Percentiles rank a stretch among this genome's conserved stretches.
Conservation (phyloP, 805 yeast genomes). For the Brettanomyces sp. region DNA sequence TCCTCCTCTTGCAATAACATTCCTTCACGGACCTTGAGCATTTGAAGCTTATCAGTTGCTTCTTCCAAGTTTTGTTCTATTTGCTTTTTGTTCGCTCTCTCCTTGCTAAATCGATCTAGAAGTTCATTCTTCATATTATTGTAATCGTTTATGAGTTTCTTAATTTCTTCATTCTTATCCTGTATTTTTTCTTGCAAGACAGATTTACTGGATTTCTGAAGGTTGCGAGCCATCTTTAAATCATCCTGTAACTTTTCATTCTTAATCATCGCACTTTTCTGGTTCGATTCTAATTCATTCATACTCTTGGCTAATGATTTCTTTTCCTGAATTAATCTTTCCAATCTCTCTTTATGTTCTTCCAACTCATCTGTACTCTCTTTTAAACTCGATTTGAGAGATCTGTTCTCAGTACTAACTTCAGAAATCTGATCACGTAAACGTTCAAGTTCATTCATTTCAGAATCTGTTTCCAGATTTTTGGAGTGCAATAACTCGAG, state of each 20-base stretch:
- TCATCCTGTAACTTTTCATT: constrained; percentile 6
- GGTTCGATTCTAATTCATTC: constrained; percentile 12
- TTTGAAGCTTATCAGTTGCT: constrained; percentile 8
- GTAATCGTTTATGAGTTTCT: constrained; percentile 17
- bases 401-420: background rate
- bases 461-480: background rate
- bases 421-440: background rate
- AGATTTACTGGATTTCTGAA: background rate
- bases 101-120: constrained; percentile 16
- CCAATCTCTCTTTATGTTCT: background rate
- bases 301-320: constrained; percentile 5
- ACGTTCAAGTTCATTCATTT: background rate
- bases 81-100: constrained; percentile 17
- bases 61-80: constrained; percentile 25
- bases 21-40: constrained; percentile 9
- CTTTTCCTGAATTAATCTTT: background rate
- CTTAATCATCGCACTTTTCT: constrained; percentile 11
- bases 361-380: background rate
- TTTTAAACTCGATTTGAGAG: background rate
- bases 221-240: background rate
- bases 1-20: constrained; percentile 8
- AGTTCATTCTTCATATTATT: constrained; percentile 26
- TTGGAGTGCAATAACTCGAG: background rate
- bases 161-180: constrained; percentile 13
- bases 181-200: constrained; percentile 3